Evolutionary conservation across 805 yeast genomes (phyloP).

Genomic region (Wickerhamomyces pijperi): DNA sequence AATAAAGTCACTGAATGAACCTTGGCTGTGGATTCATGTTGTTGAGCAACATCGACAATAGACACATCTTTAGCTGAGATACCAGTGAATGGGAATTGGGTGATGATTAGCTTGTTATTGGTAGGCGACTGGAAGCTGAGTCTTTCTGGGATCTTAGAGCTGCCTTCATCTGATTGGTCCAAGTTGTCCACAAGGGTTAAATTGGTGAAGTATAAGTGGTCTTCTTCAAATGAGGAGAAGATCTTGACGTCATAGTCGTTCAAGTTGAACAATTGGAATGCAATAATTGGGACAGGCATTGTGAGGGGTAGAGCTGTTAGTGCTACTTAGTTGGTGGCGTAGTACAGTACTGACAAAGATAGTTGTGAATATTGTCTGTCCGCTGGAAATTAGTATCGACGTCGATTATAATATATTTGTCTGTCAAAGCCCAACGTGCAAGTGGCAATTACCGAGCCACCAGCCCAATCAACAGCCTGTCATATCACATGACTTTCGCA

Average conservation of each 20-base stretch:
- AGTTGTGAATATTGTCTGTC: no score
- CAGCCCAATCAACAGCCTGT: no score
- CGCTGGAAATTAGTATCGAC: no score
- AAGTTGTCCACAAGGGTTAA: constrained; percentile 10
- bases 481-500: no score
- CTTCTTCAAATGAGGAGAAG: constrained; percentile 11
- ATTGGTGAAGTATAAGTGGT: constrained; percentile 12
- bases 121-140: constrained; percentile 4
- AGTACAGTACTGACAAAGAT: no score
- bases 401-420: no score
- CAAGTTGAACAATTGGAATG: constrained; percentile 15
- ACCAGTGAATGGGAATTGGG: constrained; percentile 15
- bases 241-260: constrained; percentile 17
- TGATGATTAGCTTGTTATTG: constrained; percentile 4
- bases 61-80: constrained; percentile 10
- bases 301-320: no score
- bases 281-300: constrained; percentile 11
- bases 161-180: constrained; percentile 12
- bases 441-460: no score
- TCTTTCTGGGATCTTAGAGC: constrained; percentile 14
- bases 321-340: no score
- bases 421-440: no score
- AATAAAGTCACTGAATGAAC: constrained; percentile 8
- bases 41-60: constrained; percentile 4
- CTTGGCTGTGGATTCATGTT: not conserved